Evolutionary conservation across 2,329 filamentous ascomycete species (phyloP).

Genomic region (Coleophoma eucalyptorum): DNA sequence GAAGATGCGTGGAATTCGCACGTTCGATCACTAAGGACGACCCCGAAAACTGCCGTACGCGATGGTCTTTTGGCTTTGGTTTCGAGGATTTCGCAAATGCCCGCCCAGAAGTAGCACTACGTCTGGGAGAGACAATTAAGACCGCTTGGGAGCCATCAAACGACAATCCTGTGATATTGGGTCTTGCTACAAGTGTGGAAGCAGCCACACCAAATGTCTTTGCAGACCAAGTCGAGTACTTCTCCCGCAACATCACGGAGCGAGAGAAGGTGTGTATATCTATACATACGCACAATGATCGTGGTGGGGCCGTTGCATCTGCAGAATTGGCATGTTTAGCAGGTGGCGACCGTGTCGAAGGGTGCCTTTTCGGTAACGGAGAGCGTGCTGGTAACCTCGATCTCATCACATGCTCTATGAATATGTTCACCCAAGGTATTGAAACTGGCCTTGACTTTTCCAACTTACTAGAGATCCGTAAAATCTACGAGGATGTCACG

Average conservation of each 20-base stretch:
- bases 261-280: conserved; percentile 81
- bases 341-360: conserved; percentile 85
- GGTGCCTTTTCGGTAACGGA: conserved; percentile 85
- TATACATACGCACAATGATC: conserved; percentile 87
- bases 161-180: conserved; percentile 83
- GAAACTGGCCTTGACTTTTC: conserved; percentile 85
- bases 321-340: conserved; percentile 91
- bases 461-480: conserved; percentile 76
- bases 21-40: conserved; percentile 81
- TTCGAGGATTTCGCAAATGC: conserved; percentile 88
- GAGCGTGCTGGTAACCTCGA: conserved; percentile 92
- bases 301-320: conserved; percentile 80
- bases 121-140: conserved; percentile 87
- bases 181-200: conserved; percentile 89
- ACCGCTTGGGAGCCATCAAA: conserved; percentile 78
- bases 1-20: conserved; percentile 77
- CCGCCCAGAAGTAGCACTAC: conserved; percentile 70
- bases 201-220: conserved; percentile 89
- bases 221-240: conserved; percentile 90
- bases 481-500: conserved; percentile 81
- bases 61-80: conserved; percentile 75
- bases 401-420: conserved; percentile 81
- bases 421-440: conserved; percentile 88
- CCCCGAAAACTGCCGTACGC: conserved; percentile 45
- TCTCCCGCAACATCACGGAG: conserved; percentile 77